phyloP scores from a whole-genome alignment of 2,329 filamentous ascomycete species.

The Periconia macrospinosa region DNA sequence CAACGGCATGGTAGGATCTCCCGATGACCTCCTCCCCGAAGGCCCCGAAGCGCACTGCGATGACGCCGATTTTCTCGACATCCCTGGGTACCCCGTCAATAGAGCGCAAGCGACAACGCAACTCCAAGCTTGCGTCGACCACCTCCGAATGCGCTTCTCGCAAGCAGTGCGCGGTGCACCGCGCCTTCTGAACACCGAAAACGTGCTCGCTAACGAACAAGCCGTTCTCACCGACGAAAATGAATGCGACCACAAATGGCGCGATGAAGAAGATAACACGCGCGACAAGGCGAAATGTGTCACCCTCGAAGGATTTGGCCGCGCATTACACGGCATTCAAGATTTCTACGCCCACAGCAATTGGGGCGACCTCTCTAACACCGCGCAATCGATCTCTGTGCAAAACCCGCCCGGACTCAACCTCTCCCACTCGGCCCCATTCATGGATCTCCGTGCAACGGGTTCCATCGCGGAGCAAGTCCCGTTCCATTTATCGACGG shows the following conservation, averaged over 20 bases:
- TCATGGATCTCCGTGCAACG: neutral
- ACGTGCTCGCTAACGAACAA: neutral
- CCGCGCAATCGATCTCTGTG: neutral
- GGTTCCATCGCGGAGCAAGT: neutral
- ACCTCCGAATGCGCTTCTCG: slow-evolving; percentile 5
- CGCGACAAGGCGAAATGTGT: slow-evolving; percentile 14
- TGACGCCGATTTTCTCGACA: slow-evolving; percentile 8
- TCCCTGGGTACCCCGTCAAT: slow-evolving; percentile 1
- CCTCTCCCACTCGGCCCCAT: neutral
- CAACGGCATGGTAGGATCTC: slow-evolving; percentile 7
- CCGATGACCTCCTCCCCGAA: slow-evolving; percentile 4
- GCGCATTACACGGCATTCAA: slow-evolving; percentile 21
- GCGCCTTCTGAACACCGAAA: neutral
- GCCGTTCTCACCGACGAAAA: neutral
- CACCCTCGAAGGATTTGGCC: slow-evolving; percentile 19
- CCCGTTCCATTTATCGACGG: slow-evolving; percentile 1
- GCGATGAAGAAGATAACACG: slow-evolving; percentile 5
- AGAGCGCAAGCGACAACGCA: slow-evolving; percentile 1
- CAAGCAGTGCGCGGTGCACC: slow-evolving; percentile 1
- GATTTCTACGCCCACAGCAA: slow-evolving; percentile 23
- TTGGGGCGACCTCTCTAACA: slow-evolving; percentile 12
- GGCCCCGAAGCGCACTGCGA: slow-evolving; percentile 7
- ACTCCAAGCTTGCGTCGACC: slow-evolving; percentile 7
- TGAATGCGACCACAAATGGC: slow-evolving; percentile 5
- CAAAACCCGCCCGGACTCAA: slow-evolving; percentile 7